Evolutionary conservation across 306 rosid genomes (phyloP).

Genomic region (Lagenaria siceraria): DNA sequence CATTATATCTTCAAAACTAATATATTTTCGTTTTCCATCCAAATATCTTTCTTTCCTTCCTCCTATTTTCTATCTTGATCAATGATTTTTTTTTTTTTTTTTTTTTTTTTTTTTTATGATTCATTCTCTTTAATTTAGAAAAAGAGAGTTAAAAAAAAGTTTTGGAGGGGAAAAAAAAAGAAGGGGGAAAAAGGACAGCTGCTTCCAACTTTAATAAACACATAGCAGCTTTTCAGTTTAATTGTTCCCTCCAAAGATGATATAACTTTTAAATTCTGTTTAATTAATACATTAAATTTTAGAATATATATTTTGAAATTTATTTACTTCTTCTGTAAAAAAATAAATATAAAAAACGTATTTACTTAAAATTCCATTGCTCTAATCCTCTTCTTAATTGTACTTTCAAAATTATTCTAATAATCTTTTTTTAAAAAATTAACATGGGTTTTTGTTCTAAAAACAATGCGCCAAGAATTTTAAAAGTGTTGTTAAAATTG

Average conservation of each 20-base stretch:
- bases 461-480: neutral
- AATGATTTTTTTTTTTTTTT: too few species aligned
- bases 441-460: neutral
- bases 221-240: slow-evolving; percentile 33
- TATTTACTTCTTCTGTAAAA: too few species aligned
- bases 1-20: neutral
- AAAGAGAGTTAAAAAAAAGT: slow-evolving; percentile 14
- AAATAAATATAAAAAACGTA: neutral
- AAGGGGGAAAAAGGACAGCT: slow-evolving; percentile 26
- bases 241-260: slow-evolving; percentile 18
- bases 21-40: neutral
- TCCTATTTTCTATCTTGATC: too few species aligned
- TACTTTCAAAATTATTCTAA: slow-evolving; percentile 1
- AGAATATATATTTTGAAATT: neutral
- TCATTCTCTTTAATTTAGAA: slow-evolving; percentile 1
- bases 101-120: neutral
- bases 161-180: slow-evolving; percentile 12
- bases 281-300: neutral
- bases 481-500: neutral
- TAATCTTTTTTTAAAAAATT: neutral
- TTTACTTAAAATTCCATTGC: neutral
- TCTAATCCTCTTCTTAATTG: neutral
- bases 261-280: slow-evolving; percentile 20
- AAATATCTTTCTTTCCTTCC: too few species aligned
- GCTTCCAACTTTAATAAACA: slow-evolving; percentile 32